Evolutionary conservation across 2,329 filamentous ascomycete genomes (phyloP).

Genomic region (Immersiporthe knoxdaviesiana): DNA sequence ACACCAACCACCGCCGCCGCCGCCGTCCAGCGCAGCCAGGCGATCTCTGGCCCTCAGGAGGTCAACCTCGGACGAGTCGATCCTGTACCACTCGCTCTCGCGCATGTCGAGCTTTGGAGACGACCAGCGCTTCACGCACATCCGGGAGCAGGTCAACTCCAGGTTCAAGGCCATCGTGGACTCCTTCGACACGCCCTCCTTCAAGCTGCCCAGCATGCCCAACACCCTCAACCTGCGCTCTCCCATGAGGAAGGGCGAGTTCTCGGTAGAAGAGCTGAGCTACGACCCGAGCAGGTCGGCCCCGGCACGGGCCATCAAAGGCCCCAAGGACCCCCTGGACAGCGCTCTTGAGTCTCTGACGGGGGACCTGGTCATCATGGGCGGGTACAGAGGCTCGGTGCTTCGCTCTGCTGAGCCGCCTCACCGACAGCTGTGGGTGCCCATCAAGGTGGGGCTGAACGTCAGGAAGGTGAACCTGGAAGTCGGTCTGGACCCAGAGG

Average conservation of each 20-base stretch:
- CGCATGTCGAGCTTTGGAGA: conserved; percentile 83
- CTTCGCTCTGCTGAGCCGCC: conserved; percentile 80
- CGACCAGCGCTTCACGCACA: conserved; percentile 76
- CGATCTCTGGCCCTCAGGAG: conserved; percentile 53
- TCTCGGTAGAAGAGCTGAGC: conserved; percentile 20
- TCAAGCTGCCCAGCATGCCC: conserved; percentile 62
- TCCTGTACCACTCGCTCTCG: conserved; percentile 76
- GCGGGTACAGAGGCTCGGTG: conserved; percentile 90
- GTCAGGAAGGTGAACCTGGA: conserved; percentile 90
- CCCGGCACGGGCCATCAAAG: conserved; percentile 32
- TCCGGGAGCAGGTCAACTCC: conserved; percentile 84
- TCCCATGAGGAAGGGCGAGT: conserved; percentile 36
- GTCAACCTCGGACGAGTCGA: conserved; percentile 76
- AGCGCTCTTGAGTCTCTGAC: conserved; percentile 67
- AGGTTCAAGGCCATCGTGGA: conserved; percentile 89
- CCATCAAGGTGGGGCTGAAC: conserved; percentile 89
- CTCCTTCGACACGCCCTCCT: conserved; percentile 78
- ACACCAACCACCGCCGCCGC: conserved; percentile 11
- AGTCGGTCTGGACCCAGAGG: conserved; percentile 78
- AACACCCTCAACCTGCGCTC: conserved; percentile 31
- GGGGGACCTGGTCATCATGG: conserved; percentile 85
- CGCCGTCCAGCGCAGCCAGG: conserved; percentile 28
- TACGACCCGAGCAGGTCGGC: conserved; percentile 27
- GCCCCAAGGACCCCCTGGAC: conserved; percentile 47
- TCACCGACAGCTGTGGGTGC: conserved; percentile 90